A percentile compares a stretch with the other conserved stretches of the same genome.
Conservation (phyloP, 345 rosid species). For the Alliaria petiolata region DNA sequence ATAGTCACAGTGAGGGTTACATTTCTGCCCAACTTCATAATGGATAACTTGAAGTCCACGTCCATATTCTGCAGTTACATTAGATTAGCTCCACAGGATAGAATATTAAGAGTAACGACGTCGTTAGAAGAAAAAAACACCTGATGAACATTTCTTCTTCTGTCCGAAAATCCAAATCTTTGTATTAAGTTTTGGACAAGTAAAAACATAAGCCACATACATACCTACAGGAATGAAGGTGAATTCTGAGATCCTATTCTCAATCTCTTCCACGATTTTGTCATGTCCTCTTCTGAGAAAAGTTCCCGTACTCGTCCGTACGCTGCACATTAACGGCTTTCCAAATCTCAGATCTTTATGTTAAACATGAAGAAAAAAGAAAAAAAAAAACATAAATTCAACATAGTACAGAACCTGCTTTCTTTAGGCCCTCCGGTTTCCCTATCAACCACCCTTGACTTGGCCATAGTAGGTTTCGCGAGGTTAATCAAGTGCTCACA, state of each 20-base stretch:
- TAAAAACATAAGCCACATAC: background rate
- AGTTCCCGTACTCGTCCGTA: slow-evolving; percentile 76
- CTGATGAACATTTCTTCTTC: background rate
- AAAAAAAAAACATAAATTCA: background rate
- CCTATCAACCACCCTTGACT: slow-evolving; percentile 68
- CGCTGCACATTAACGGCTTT: slow-evolving; percentile 35
- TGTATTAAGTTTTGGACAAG: background rate
- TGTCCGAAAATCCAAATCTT: background rate
- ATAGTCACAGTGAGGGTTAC: slow-evolving; percentile 82
- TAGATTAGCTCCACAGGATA: no score
- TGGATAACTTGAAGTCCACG: slow-evolving; percentile 84
- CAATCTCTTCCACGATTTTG: slow-evolving; percentile 54
- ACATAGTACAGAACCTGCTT: slow-evolving; percentile 46
- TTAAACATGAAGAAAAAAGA: background rate
- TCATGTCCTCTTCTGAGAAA: slow-evolving; percentile 73
- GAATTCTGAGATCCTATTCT: slow-evolving; percentile 76
- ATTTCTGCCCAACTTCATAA: slow-evolving; percentile 85
- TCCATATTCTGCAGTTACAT: slow-evolving; percentile 61
- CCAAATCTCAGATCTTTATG: background rate
- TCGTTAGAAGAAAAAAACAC: no score
- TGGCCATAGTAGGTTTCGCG: slow-evolving; percentile 71
- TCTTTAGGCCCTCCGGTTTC: slow-evolving; percentile 65
- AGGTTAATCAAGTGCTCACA: slow-evolving; percentile 64
- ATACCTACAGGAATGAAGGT: slow-evolving; percentile 48
- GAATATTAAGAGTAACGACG: no score